A percentile compares a stretch with the other conserved stretches of the same genome.
These are phyloP conservation scores for Coemansia linderi DNA, from an alignment of 371 early-diverging fungal genomes.

Conservation along the genomic window DNA sequence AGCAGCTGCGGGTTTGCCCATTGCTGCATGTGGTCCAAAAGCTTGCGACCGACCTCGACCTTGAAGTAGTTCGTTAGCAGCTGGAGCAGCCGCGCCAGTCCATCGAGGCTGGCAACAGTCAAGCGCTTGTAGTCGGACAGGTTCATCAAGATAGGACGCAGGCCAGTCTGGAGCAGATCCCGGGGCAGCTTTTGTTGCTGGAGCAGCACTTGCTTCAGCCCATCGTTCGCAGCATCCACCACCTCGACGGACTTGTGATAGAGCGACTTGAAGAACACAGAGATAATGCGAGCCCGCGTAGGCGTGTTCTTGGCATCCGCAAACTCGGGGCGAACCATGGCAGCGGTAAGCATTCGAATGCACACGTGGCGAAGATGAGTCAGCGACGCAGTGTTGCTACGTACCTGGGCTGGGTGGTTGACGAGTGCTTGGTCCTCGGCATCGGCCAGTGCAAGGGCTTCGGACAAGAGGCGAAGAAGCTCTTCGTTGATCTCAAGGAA, in stretches of 20 bases:
- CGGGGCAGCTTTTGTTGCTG: conserved; percentile 91
- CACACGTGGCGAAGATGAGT: conserved; percentile 91
- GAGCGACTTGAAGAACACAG: conserved; percentile 96
- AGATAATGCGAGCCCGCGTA: conserved; percentile 86
- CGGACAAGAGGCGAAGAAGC: conserved; percentile 83
- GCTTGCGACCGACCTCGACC: conserved; percentile 95
- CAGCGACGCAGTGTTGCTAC: conserved; percentile 74
- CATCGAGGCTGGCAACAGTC: conserved; percentile 90
- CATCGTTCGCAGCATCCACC: conserved; percentile 92
- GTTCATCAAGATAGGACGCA: conserved; percentile 93
- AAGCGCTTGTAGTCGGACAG: conserved; percentile 91
- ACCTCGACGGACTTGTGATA: conserved; percentile 91
- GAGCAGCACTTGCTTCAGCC: conserved; percentile 84
- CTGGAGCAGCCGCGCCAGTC: conserved; percentile 89
- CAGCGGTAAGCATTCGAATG: conserved; percentile 90
- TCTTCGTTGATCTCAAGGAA: conserved; percentile 92
- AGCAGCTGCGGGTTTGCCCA: conserved; percentile 89
- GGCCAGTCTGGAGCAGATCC: conserved; percentile 93
- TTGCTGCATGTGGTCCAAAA: conserved; percentile 91
- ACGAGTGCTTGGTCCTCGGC: conserved; percentile 96
- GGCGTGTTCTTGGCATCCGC: conserved; percentile 68
- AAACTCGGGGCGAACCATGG: conserved; percentile 81
- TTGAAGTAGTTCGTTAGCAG: conserved; percentile 96
- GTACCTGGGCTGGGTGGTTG: conserved; percentile 79
- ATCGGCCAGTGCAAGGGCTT: conserved; percentile 93